These are phyloP conservation scores for Tolypocladium amazonense DNA, from an alignment of 2,329 filamentous ascomycete genomes.

Conservation along the genomic window DNA sequence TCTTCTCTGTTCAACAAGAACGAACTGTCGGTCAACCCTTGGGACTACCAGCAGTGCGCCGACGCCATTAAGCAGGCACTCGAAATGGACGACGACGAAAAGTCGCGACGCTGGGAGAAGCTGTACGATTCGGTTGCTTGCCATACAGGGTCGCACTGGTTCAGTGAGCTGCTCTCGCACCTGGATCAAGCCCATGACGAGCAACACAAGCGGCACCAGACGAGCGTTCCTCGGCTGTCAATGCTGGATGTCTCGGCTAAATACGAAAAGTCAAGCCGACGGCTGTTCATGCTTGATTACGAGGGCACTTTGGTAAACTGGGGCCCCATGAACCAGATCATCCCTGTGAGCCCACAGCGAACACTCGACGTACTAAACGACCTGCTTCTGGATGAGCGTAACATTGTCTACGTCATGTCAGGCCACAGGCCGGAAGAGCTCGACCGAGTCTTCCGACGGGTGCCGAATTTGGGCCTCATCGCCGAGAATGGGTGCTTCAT, in stretches of 20 bases:
- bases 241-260: conserved; percentile 50
- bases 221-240: conserved; percentile 76
- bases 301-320: conserved; percentile 86
- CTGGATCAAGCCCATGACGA: conserved; percentile 72
- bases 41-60: conserved; percentile 85
- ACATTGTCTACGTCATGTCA: conserved; percentile 91
- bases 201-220: conserved; percentile 75
- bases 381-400: conserved; percentile 66
- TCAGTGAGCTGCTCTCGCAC: conserved; percentile 59
- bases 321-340: conserved; percentile 74
- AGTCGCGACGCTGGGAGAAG: conserved; percentile 60
- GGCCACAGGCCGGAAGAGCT: conserved; percentile 79
- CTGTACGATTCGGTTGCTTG: conserved; percentile 64
- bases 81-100: conserved; percentile 69
- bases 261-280: conserved; percentile 55
- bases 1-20: conserved; percentile 73
- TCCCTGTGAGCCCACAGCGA: conserved; percentile 73
- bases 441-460: conserved; percentile 72
- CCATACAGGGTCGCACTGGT: conserved; percentile 81
- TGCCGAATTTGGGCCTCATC: conserved; percentile 78
- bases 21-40: conserved; percentile 83
- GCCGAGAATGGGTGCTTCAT: conserved; percentile 93
- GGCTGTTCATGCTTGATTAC: conserved; percentile 86
- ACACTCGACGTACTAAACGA: conserved; percentile 77
- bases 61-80: conserved; percentile 76